Conservation (phyloP, 345 rosid species). For the Populus tremula region DNA sequence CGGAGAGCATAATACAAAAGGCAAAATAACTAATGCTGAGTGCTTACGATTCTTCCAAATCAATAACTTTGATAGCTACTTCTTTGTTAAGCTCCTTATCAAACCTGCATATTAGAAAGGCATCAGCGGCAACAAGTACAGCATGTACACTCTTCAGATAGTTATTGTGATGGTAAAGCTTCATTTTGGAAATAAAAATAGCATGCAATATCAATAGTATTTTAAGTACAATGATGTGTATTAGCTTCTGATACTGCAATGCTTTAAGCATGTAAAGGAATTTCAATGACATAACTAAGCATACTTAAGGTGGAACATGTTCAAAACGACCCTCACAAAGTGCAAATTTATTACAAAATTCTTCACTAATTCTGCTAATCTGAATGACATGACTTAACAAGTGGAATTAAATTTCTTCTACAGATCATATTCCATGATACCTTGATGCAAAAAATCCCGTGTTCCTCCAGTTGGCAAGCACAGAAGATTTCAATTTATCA, state of each 20-base stretch:
- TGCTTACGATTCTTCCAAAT: conserved; percentile 98
- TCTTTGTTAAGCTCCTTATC: conserved; percentile 92
- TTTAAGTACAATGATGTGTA: neutral
- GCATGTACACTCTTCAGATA: conserved; percentile 1
- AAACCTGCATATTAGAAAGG: conserved; percentile 61
- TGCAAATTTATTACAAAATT: neutral
- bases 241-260: neutral
- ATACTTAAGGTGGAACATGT: neutral
- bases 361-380: neutral
- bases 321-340: neutral
- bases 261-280: neutral
- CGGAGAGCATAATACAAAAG: neutral
- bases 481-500: neutral
- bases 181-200: neutral
- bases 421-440: neutral
- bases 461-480: neutral
- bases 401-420: neutral
- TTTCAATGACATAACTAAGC: neutral
- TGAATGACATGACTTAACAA: neutral
- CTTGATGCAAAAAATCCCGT: neutral
- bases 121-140: conserved; percentile 17
- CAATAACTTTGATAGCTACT: conserved; percentile 98
- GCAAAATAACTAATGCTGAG: conserved; percentile 5
- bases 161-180: neutral
- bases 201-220: neutral